Conservation (phyloP, 2,329 filamentous ascomycete species). For the Penicillium psychrosexuale region DNA sequence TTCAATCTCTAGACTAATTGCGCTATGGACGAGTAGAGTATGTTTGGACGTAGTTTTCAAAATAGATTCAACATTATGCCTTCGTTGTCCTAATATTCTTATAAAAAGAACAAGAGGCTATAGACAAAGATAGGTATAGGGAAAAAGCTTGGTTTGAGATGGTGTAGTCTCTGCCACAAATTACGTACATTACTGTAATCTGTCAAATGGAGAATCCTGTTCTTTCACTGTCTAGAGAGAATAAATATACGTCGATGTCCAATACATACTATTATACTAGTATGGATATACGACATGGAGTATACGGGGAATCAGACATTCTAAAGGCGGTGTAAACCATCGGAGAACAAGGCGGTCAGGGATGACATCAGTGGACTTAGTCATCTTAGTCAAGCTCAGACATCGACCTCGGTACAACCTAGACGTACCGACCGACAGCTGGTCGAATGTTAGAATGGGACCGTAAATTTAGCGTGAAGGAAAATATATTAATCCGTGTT, state of each 20-base stretch:
- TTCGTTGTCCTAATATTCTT: too few species aligned
- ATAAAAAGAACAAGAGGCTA: background rate
- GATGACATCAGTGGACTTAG: constrained; percentile 5
- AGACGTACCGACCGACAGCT: too few species aligned
- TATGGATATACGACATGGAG: background rate
- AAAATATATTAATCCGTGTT: too few species aligned
- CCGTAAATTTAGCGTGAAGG: too few species aligned
- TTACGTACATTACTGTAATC: background rate
- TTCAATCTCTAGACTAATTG: background rate
- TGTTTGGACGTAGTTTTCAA: background rate
- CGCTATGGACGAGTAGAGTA: background rate
- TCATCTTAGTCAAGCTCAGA: background rate
- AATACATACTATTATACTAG: background rate
- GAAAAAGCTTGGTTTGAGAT: background rate
- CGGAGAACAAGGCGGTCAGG: constrained; percentile 1
- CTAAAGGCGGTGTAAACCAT: background rate
- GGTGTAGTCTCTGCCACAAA: background rate
- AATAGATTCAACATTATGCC: background rate
- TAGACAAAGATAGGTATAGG: background rate
- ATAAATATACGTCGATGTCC: background rate
- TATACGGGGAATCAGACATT: background rate
- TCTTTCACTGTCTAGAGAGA: background rate
- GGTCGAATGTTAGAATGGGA: too few species aligned
- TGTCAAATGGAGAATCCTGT: background rate
- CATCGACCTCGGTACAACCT: background rate